A percentile compares a stretch with the other conserved stretches of the same genome.
Evolutionary conservation across 2,329 filamentous ascomycete genomes (phyloP).

Genomic region (Fusarium sacchari): DNA sequence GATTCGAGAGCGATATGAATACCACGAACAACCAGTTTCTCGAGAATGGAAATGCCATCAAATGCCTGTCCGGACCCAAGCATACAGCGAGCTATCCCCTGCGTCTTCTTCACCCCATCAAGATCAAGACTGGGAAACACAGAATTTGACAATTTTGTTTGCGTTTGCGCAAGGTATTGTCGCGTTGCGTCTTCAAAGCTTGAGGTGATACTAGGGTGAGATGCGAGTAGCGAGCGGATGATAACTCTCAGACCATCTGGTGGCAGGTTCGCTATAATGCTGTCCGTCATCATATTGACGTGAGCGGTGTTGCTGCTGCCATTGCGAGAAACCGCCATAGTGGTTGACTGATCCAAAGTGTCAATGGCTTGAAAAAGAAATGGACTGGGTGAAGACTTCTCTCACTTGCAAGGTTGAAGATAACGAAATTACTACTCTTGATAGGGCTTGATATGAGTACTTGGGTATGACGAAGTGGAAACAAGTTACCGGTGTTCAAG

Average conservation of each 20-base stretch:
- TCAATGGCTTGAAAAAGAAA: accelerated
- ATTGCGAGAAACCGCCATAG: background rate
- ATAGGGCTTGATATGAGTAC: background rate
- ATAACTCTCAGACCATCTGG: background rate
- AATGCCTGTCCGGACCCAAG: background rate
- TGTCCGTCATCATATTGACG: conserved; percentile 5
- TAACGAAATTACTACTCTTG: background rate
- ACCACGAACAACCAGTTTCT: background rate
- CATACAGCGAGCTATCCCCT: background rate
- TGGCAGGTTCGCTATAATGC: background rate
- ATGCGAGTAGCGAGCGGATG: background rate
- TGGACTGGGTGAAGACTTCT: accelerated
- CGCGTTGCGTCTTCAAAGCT: background rate
- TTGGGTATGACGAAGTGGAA: background rate
- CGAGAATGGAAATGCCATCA: background rate
- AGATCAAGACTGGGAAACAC: accelerated
- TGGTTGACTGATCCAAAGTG: background rate
- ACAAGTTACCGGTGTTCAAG: background rate
- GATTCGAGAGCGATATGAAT: background rate
- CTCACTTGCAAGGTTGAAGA: accelerated
- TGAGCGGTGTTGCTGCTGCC: background rate
- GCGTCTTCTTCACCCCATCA: background rate
- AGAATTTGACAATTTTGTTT: background rate
- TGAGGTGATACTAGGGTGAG: accelerated
- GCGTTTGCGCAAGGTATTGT: background rate